A percentile compares a stretch with the other conserved stretches of the same genome.
Conservation (phyloP, 2,329 filamentous ascomycete species). For the Cladosporium sp. region DNA sequence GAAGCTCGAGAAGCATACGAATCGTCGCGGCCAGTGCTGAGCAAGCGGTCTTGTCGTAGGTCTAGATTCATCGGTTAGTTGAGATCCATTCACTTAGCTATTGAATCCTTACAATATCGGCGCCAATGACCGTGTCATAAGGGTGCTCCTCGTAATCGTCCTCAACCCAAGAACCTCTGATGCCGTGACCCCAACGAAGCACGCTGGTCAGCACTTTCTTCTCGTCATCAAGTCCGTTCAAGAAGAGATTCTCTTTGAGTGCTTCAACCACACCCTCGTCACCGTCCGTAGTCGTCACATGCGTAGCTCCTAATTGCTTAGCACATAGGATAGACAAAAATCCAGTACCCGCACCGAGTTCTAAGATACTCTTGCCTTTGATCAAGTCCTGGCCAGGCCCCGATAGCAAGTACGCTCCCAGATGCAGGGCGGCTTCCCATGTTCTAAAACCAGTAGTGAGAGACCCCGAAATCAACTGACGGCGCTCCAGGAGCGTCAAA, state of each 20-base stretch:
- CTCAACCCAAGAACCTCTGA: conserved; percentile 54
- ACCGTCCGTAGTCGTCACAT: conserved; percentile 66
- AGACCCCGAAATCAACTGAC: conserved; percentile 60
- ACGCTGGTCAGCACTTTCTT: conserved; percentile 46
- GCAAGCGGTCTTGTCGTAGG: conserved; percentile 62
- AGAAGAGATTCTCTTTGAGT: conserved; percentile 59
- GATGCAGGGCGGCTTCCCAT: conserved; percentile 72
- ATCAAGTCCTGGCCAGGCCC: conserved; percentile 43
- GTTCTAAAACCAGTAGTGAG: conserved; percentile 73
- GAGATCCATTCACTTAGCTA: conserved; percentile 11
- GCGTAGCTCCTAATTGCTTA: conserved; percentile 54
- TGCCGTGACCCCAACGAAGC: conserved; percentile 58
- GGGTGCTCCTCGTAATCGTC: conserved; percentile 40
- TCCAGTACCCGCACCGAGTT: conserved; percentile 71
- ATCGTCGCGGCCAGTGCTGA: conserved; percentile 60
- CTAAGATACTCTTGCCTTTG: conserved; percentile 54
- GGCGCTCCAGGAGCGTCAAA: conserved; percentile 63
- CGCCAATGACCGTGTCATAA: conserved; percentile 62
- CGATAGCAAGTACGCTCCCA: conserved; percentile 61
- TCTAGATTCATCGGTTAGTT: conserved; percentile 37
- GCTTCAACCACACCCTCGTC: conserved; percentile 65
- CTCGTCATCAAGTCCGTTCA: conserved; percentile 57
- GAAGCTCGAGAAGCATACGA: conserved; percentile 53
- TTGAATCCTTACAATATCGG: conserved; percentile 55
- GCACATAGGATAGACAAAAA: conserved; percentile 68